Conservation (phyloP, 139 green algal species). For the Tetratostichococcus sp. region DNA sequence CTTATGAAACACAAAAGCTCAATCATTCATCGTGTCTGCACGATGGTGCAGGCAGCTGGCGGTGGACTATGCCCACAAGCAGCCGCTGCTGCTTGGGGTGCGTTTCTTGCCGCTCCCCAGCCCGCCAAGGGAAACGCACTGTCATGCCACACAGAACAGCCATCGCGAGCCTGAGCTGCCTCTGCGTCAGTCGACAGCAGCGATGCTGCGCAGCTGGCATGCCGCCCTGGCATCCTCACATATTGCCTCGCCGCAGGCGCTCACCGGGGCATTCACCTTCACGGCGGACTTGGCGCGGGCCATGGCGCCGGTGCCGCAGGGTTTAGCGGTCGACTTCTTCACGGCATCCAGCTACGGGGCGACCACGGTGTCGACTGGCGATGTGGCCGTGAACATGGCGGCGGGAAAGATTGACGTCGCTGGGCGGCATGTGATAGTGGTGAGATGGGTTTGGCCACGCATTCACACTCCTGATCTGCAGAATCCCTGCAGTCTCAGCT, state of each 20-base stretch:
- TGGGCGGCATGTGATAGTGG: conserved; percentile 54
- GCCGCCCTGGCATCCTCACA: too few relatives aligned
- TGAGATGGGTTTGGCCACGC: conserved; percentile 17
- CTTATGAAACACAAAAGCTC: too few relatives aligned
- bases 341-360: conserved; percentile 36
- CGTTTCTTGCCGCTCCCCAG: not conserved
- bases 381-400: conserved; percentile 24
- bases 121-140: not conserved
- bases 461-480: too few relatives aligned
- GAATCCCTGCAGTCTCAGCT: not conserved
- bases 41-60: conserved; percentile 41
- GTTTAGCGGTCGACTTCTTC: conserved; percentile 54
- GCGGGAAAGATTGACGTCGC: conserved; percentile 10
- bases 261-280: conserved; percentile 61
- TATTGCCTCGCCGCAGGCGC: conserved; percentile 8
- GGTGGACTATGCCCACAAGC: conserved; percentile 35
- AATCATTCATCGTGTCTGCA: too few relatives aligned
- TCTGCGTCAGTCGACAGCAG: not conserved
- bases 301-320: conserved; percentile 37
- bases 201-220: too few relatives aligned
- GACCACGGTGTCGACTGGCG: conserved; percentile 17
- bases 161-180: too few relatives aligned
- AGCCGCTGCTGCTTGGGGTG: conserved; percentile 37
- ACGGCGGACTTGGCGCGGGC: conserved; percentile 45
- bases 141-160: too few relatives aligned